Evolutionary conservation across 257 asterid genomes (phyloP), one percentile per base, ranked within the genome.

Genomic region (Perilla frutescens): DNA sequence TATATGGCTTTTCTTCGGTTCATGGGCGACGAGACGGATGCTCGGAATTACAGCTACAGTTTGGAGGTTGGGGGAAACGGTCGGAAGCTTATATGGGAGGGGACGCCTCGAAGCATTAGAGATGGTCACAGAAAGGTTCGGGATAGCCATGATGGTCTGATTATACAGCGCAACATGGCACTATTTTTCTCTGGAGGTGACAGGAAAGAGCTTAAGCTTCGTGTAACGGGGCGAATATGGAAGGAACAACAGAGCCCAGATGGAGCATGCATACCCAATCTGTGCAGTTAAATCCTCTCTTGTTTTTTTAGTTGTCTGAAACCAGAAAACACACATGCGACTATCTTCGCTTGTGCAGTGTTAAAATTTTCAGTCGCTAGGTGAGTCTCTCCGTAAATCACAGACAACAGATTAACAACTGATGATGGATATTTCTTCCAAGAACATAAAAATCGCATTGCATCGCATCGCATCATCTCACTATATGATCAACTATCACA

Each of bases 41-140:
- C 87, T 5, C 73, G 89, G 31, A 82, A 85, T 41, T 85, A 82
- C 55, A 84, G 84, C 81, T 84, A 86, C 85, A 80, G 88, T 55
- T 66, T 86, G 75, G 88, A 86, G 77, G 90, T 86, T 9, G 88
- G 90, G 9, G 90, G 88, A 48, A 86, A 84, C 66, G 90, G 88
- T 1, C 77, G 90, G 43, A 86, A 84, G 63, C 87, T 84, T 10
- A 79, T 44, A 26, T 81, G 88, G 88, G 90, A 86, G 70, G 90
- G 90, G 63, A 86, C 86, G 31, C 88, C 90, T 0, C 74, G 90
- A 36, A 86, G 90, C 82, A 62, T 86, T 15, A 73, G 90, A 49
- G 90, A 86, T 74, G 66, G 88, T 70, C 88, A 86, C 77, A 67
- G 85, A 71, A 84, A 81, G 79, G 90, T 86, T 62, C 72, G 88